Evolutionary conservation across 805 yeast species (phyloP).

Genomic region (Nakazawaea anatomiae): DNA sequence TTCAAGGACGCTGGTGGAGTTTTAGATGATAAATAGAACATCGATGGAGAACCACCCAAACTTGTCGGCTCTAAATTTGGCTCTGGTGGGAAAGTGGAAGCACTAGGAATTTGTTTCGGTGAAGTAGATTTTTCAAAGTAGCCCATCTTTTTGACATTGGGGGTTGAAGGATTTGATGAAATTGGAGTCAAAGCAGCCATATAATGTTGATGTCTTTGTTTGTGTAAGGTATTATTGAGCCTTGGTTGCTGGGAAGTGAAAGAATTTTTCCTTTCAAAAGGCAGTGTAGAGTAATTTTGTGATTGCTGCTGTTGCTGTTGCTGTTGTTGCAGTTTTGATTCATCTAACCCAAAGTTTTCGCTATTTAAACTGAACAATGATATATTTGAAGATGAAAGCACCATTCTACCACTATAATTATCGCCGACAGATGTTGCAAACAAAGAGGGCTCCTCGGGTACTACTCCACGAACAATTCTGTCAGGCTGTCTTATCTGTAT

Average conservation of each 20-base stretch:
- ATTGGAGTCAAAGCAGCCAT: constrained; percentile 8
- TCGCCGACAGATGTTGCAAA: constrained; percentile 29
- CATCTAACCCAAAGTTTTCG: background rate
- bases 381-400: constrained; percentile 29
- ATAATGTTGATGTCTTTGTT: constrained; percentile 11
- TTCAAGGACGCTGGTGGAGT: constrained; percentile 40
- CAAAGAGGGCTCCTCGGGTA: constrained; percentile 14
- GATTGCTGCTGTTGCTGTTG: background rate
- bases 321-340: background rate
- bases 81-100: constrained; percentile 8
- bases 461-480: background rate
- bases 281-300: background rate
- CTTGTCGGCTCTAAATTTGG: constrained; percentile 39
- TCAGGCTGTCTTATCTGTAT: background rate
- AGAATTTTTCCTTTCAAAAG: constrained; percentile 7
- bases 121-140: constrained; percentile 3
- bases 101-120: constrained; percentile 9
- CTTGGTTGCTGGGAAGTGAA: background rate
- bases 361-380: constrained; percentile 28
- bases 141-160: constrained; percentile 1
- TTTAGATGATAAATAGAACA: constrained; percentile 45
- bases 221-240: constrained; percentile 4
- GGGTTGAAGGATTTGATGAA: constrained; percentile 1
- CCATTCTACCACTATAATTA: constrained; percentile 24
- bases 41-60: constrained; percentile 48